These are phyloP conservation scores for Neonectria coccinea DNA, from an alignment of 2,329 filamentous ascomycete genomes.

Conservation along the genomic window DNA sequence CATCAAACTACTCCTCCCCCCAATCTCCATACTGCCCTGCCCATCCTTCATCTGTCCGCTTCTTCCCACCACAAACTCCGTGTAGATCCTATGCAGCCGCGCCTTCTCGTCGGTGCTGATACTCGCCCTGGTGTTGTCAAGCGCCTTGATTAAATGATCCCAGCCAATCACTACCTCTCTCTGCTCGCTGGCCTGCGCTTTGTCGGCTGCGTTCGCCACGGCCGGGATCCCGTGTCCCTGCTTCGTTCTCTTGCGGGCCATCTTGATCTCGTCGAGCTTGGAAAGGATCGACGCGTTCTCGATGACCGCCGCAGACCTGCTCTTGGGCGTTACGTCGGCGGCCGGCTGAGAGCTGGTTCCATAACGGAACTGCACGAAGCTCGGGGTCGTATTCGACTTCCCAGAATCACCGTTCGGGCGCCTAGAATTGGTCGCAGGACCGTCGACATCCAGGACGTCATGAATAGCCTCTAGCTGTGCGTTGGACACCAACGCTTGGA, in stretches of 20 bases:
- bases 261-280: conserved; percentile 85
- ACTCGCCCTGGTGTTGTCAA: conserved; percentile 82
- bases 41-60: conserved; percentile 97
- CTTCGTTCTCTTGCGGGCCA: conserved; percentile 67
- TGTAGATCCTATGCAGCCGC: conserved; percentile 84
- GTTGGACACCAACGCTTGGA: conserved; percentile 95
- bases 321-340: conserved; percentile 58
- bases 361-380: conserved; percentile 88
- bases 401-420: conserved; percentile 51
- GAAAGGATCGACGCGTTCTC: conserved; percentile 82
- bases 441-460: conserved; percentile 78
- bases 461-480: conserved; percentile 98
- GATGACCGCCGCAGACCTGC: conserved; percentile 68
- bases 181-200: conserved; percentile 52
- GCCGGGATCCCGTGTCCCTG: conserved; percentile 47
- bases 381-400: conserved; percentile 53
- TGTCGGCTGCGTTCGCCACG: conserved; percentile 40
- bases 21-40: conserved; percentile 91
- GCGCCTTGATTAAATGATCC: conserved; percentile 83
- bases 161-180: conserved; percentile 85
- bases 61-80: conserved; percentile 90
- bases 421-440: conserved; percentile 52
- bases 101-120: conserved; percentile 83
- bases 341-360: conserved; percentile 66
- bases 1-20: conserved; percentile 94